These are phyloP conservation scores for Mycena rosella DNA, from an alignment of 768 basidiomycete species.

Conservation along the genomic window DNA sequence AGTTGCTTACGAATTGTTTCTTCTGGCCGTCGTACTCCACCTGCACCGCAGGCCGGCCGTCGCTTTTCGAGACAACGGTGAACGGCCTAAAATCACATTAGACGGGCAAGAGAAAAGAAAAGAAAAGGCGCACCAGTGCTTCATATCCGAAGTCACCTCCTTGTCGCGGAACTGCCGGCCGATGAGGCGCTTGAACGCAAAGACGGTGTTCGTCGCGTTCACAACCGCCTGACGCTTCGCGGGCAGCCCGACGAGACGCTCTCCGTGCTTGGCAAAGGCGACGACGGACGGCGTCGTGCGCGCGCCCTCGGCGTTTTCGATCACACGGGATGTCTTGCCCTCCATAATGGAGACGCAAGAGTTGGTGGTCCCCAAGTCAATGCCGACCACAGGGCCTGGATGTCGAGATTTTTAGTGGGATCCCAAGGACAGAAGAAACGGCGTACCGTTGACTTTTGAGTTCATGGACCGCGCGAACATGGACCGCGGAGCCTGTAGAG, in stretches of 20 bases:
- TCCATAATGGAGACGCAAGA: slow-evolving; percentile 97
- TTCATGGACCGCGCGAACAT: slow-evolving; percentile 94
- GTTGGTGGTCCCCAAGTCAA: slow-evolving; percentile 96
- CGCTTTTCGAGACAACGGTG: slow-evolving; percentile 76
- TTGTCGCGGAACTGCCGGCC: slow-evolving; percentile 94
- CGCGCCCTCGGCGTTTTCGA: slow-evolving; percentile 98
- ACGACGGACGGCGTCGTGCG: slow-evolving; percentile 99
- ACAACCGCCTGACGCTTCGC: slow-evolving; percentile 98
- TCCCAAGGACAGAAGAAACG: slow-evolving; percentile 10
- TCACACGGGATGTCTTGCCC: slow-evolving; percentile 92
- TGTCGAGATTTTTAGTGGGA: slow-evolving; percentile 6
- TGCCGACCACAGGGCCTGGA: slow-evolving; percentile 91
- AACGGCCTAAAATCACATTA: slow-evolving; percentile 71
- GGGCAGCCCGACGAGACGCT: slow-evolving; percentile 95
- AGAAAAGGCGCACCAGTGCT: slow-evolving; percentile 73
- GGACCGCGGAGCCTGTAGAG: slow-evolving; percentile 71
- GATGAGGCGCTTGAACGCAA: slow-evolving; percentile 94
- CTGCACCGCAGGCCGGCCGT: slow-evolving; percentile 84
- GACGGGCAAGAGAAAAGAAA: background rate
- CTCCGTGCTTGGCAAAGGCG: slow-evolving; percentile 98
- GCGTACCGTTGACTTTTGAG: slow-evolving; percentile 89
- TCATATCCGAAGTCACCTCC: slow-evolving; percentile 93
- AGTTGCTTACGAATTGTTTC: slow-evolving; percentile 76
- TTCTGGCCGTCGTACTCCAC: slow-evolving; percentile 90
- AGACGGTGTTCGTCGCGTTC: slow-evolving; percentile 94